Evolutionary conservation across 805 yeast species (phyloP).

Genomic region (Monosporozyma solicola): DNA sequence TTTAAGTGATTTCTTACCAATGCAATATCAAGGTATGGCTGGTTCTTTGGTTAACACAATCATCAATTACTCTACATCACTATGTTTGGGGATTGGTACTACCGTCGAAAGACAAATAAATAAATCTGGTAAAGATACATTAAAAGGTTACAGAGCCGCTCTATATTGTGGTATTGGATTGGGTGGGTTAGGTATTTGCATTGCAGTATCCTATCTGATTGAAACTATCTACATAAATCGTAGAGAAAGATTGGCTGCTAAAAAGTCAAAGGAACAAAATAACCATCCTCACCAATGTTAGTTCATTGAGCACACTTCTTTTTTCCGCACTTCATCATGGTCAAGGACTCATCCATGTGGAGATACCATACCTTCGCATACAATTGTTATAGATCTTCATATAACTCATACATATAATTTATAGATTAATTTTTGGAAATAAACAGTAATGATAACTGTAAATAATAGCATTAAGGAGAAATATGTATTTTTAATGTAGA

Average conservation of each 20-base stretch:
- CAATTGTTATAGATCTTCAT: neutral
- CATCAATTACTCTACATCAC: slow-evolving; percentile 60
- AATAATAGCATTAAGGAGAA: neutral
- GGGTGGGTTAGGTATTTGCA: slow-evolving; percentile 26
- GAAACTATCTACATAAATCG: slow-evolving; percentile 8
- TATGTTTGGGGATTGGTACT: slow-evolving; percentile 62
- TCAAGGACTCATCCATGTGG: neutral
- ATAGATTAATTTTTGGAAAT: neutral
- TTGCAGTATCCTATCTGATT: slow-evolving; percentile 13
- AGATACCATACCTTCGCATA: neutral
- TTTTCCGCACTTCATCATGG: neutral
- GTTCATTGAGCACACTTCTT: neutral
- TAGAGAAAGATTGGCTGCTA: neutral
- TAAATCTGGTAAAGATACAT: slow-evolving; percentile 14
- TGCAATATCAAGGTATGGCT: slow-evolving; percentile 65
- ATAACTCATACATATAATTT: neutral
- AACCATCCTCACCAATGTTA: neutral
- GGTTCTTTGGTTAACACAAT: slow-evolving; percentile 65
- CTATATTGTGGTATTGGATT: slow-evolving; percentile 54
- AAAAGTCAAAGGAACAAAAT: neutral
- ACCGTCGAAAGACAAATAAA: slow-evolving; percentile 44
- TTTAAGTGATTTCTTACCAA: slow-evolving; percentile 50
- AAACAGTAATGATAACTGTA: neutral
- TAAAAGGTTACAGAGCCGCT: slow-evolving; percentile 48
- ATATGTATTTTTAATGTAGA: neutral